Percentiles rank a stretch among this genome's conserved stretches.
Evolutionary conservation across 768 basidiomycete species (phyloP).

Genomic region (Tricholomella constricta): DNA sequence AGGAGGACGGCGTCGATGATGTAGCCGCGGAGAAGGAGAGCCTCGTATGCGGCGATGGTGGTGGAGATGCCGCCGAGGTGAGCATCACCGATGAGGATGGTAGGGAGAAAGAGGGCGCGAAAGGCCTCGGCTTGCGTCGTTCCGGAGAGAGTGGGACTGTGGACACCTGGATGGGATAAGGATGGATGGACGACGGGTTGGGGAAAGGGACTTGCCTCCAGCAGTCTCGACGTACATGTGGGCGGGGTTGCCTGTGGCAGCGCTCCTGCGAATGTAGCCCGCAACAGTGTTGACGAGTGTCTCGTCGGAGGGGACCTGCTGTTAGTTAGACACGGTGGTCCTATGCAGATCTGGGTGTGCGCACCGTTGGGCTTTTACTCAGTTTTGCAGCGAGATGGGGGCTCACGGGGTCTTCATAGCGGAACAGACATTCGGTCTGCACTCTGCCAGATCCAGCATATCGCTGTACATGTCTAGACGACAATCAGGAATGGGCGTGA

Average conservation of each 20-base stretch:
- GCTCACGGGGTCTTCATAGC: constrained; percentile 87
- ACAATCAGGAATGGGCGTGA: neutral
- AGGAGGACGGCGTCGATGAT: constrained; percentile 81
- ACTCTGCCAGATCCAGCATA: constrained; percentile 46
- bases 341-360: neutral
- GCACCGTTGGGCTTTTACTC: constrained; percentile 36
- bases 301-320: constrained; percentile 61
- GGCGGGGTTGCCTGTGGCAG: constrained; percentile 31
- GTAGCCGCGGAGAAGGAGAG: constrained; percentile 87
- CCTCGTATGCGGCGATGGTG: constrained; percentile 92
- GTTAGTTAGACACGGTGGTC: neutral
- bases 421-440: constrained; percentile 72
- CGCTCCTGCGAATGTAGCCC: constrained; percentile 58
- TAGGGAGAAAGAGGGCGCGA: constrained; percentile 85
- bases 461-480: constrained; percentile 64
- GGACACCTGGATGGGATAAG: constrained; percentile 66
- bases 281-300: constrained; percentile 68
- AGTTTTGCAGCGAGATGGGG: constrained; percentile 84
- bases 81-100: constrained; percentile 84
- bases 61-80: constrained; percentile 91
- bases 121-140: constrained; percentile 85
- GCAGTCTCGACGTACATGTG: constrained; percentile 93
- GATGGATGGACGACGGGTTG: neutral
- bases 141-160: constrained; percentile 85
- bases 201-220: constrained; percentile 66